phyloP scores from a whole-genome alignment of 768 basidiomycete genomes.

The Lyophyllum decastes region DNA sequence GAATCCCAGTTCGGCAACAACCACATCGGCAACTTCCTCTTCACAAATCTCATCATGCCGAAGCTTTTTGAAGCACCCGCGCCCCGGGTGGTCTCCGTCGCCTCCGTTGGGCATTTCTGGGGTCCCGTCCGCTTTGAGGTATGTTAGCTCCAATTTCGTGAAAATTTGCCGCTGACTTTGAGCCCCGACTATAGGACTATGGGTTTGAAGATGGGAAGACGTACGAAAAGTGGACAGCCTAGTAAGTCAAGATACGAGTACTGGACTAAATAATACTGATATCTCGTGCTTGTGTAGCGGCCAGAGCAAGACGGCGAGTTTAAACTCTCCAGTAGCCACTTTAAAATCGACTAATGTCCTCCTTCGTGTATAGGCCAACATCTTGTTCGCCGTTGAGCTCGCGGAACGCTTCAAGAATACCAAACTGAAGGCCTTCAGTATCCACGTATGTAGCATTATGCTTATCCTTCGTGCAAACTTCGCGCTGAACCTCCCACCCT shows the following conservation, averaged over 20 bases:
- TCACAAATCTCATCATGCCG: constrained; percentile 20
- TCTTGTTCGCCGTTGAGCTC: constrained; percentile 4
- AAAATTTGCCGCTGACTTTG: background rate
- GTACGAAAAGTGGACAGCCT: constrained; percentile 14
- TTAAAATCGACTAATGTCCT: background rate
- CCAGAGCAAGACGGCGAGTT: constrained; percentile 13
- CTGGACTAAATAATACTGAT: background rate
- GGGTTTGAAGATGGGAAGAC: constrained; percentile 6
- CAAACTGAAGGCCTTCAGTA: constrained; percentile 6
- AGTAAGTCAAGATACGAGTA: background rate
- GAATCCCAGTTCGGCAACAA: constrained; percentile 23
- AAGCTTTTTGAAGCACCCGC: constrained; percentile 3
- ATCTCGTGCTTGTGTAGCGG: background rate
- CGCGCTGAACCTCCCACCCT: no score
- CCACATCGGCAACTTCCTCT: constrained; percentile 23
- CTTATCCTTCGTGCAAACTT: background rate
- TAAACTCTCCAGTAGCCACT: background rate
- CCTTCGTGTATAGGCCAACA: constrained; percentile 4
- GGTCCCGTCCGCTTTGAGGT: constrained; percentile 8
- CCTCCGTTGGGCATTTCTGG: constrained; percentile 11
- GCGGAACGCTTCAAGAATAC: constrained; percentile 10
- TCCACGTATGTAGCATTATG: constrained; percentile 4
- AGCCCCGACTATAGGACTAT: background rate
- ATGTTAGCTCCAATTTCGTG: background rate
- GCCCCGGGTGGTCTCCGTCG: constrained; percentile 9